phyloP scores from a whole-genome alignment of 164 flowering plant genomes.

The Cinnamomum chago region DNA sequence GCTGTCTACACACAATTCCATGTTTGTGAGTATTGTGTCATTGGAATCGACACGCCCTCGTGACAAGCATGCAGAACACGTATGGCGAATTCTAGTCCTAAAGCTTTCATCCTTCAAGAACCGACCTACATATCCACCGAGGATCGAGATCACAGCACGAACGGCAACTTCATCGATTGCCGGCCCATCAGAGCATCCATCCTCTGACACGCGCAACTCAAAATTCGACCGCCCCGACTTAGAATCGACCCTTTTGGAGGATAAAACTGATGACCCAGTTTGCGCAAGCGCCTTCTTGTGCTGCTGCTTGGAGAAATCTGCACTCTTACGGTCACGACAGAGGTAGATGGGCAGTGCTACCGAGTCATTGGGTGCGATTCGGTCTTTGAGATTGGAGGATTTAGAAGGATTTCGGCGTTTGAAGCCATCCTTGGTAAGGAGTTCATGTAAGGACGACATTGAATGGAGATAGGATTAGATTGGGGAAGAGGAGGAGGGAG shows the following conservation, averaged over 20 bases:
- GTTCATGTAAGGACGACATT: conserved; percentile 51
- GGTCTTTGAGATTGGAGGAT: conserved; percentile 13
- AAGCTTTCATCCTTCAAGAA: conserved; percentile 40
- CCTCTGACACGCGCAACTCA: conserved; percentile 8
- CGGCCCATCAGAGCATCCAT: conserved; percentile 27
- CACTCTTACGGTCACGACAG: conserved; percentile 41
- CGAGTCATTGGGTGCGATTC: conserved; percentile 21
- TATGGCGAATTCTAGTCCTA: conserved; percentile 28
- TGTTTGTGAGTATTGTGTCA: conserved; percentile 30
- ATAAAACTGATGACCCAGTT: conserved; percentile 24
- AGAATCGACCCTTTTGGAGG: conserved; percentile 23
- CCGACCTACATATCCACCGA: conserved; percentile 49
- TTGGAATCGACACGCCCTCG: conserved; percentile 19
- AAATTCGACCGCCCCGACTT: conserved; percentile 22
- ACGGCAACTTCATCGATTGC: conserved; percentile 50
- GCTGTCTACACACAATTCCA: conserved; percentile 46
- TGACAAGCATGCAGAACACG: conserved; percentile 33
- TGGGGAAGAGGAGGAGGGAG: background rate
- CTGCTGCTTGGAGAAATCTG: conserved; percentile 19
- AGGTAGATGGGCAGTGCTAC: conserved; percentile 37
- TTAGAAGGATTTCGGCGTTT: conserved; percentile 10
- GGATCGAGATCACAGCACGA: conserved; percentile 52
- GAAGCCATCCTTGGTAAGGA: conserved; percentile 50
- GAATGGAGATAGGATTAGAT: conserved; percentile 8
- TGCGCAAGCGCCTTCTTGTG: conserved; percentile 13